Evolutionary conservation across 2,329 filamentous ascomycete species (phyloP), one percentile per base, ranked within the genome.

Genomic region (Talaromyces sp.): DNA sequence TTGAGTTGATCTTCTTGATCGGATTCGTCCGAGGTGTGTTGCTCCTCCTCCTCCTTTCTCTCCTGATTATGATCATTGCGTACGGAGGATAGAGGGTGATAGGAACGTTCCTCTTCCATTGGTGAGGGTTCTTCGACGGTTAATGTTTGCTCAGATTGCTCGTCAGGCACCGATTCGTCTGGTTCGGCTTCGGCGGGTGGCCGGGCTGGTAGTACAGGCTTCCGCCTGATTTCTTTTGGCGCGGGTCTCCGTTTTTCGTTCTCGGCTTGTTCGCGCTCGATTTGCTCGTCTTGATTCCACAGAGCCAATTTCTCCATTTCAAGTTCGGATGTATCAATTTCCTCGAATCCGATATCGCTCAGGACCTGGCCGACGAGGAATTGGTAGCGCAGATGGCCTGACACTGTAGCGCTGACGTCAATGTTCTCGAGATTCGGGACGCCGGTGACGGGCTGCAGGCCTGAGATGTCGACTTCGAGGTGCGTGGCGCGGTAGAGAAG

Each of bases 401-500:
- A 86, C 61, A 91, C 84, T 68, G 88, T 82, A 63, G 87, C 83
- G 67, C 85, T 89, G 31, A 88, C 85, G 68, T 91, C 83, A 62
- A 90, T 80, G 69, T 90, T 92, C 74, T 92, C 89, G 6, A 83
- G 74, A 0, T 78, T 77, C 0, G 74, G 69, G 2, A 82, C 73
- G 15, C 73, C 85, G 65, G 87, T 78, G 27, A 96, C 86, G 37
- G 87, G 83, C 74, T 97, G 90, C 1, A 98, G 80, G 0, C 93
- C 94, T 0, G 93, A 93, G 49, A 97, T 87, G 3, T 93, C 93
- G 47, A 91, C 85, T 68, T 95, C 90, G 33, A 96, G 85, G 66
- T 89, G 93, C 47, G 90, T 92, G 2, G 92, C 89, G 52, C 93
- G 88, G 75, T 97, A 97, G 19, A 97, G 81, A 74, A 97, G 94